phyloP scores from a whole-genome alignment of 257 asterid species.

The Plantago elongata region DNA sequence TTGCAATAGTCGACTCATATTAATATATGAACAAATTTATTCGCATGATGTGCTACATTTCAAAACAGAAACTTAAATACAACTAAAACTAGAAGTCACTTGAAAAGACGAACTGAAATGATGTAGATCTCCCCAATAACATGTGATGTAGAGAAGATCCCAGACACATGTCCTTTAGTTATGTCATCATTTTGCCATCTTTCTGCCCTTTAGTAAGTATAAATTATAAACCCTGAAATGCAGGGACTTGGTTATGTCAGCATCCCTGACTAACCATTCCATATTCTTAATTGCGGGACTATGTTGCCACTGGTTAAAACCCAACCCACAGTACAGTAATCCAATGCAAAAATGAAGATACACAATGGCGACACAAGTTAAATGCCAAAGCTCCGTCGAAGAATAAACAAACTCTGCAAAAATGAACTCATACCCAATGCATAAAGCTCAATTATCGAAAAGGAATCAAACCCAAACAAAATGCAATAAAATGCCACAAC shows the following conservation, averaged over 20 bases:
- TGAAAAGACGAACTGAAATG: background rate
- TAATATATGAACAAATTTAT: background rate
- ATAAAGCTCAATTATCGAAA: constrained; percentile 2
- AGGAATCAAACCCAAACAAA: background rate
- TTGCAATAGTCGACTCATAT: background rate
- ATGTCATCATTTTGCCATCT: background rate
- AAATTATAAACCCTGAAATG: background rate
- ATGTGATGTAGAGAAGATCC: too few relatives aligned
- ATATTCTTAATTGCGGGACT: background rate
- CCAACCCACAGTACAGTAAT: background rate
- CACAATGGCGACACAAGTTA: background rate
- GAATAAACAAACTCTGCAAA: background rate
- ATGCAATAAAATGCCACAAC: background rate
- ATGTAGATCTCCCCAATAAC: too few relatives aligned
- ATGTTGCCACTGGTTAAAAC: background rate
- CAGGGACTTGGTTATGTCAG: background rate
- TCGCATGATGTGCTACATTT: background rate
- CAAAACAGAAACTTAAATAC: background rate
- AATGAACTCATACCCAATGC: background rate
- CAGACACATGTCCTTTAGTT: too few relatives aligned
- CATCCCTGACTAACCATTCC: background rate
- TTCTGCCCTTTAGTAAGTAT: background rate
- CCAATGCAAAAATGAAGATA: too few relatives aligned
- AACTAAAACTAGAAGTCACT: background rate
- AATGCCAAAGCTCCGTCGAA: background rate